These are phyloP conservation scores for Cokeromyces recurvatus DNA, from an alignment of 371 early-diverging fungal species.

Conservation along the genomic window DNA sequence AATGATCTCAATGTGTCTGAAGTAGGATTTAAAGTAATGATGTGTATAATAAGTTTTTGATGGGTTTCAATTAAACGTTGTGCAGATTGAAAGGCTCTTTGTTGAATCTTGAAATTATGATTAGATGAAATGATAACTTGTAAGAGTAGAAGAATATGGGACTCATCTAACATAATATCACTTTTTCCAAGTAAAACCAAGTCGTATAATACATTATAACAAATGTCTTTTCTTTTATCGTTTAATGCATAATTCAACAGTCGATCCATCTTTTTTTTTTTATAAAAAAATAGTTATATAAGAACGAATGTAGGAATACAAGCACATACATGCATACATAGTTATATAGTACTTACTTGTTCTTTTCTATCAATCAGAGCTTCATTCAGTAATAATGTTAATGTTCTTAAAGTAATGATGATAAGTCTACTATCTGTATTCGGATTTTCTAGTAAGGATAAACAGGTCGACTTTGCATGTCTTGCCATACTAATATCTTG, in stretches of 20 bases:
- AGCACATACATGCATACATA: no score
- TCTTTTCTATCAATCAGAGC: constrained; percentile 48
- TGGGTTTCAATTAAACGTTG: constrained; percentile 16
- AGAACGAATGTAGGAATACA: no score
- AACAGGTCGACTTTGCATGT: constrained; percentile 45
- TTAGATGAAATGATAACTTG: constrained; percentile 2
- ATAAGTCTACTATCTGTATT: constrained; percentile 34
- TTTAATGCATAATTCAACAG: constrained; percentile 28
- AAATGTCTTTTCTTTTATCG: constrained; percentile 28
- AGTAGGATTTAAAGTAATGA: neutral
- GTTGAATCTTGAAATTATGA: constrained; percentile 2
- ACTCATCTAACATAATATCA: constrained; percentile 27
- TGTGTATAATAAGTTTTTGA: constrained; percentile 12
- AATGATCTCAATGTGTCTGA: constrained; percentile 3
- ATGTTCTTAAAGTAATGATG: constrained; percentile 39
- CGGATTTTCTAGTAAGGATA: constrained; percentile 36
- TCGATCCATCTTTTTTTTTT: constrained; percentile 28
- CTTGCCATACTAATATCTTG: constrained; percentile 50
- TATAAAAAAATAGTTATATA: neutral
- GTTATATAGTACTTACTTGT: constrained; percentile 20
- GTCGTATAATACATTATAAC: constrained; percentile 25
- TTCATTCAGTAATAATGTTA: constrained; percentile 44
- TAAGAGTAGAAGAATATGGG: constrained; percentile 19
- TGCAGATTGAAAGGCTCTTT: constrained; percentile 19
- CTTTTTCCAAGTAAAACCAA: constrained; percentile 24